A percentile compares a stretch with the other conserved stretches of the same genome.
Evolutionary conservation across 352 stramenopile species (phyloP).

Genomic region (Phytophthora ramorum): DNA sequence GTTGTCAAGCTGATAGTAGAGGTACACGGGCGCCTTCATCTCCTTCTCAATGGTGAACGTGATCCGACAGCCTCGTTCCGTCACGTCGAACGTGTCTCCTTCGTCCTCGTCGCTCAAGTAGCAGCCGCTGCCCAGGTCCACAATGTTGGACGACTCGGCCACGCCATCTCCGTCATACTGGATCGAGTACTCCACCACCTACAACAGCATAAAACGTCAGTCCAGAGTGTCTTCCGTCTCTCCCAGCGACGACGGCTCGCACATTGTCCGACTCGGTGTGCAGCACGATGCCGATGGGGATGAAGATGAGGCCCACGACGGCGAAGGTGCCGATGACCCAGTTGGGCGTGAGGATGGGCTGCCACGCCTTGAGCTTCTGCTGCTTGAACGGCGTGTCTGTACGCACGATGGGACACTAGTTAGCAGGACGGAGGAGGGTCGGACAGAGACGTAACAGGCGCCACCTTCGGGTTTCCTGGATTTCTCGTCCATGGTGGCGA

Average conservation of each 20-base stretch:
- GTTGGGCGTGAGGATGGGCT: constrained; percentile 96
- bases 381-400: constrained; percentile 90
- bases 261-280: constrained; percentile 89
- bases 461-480: constrained; percentile 86
- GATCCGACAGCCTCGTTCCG: constrained; percentile 73
- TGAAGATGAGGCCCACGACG: constrained; percentile 94
- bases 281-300: constrained; percentile 93
- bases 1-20: constrained; percentile 99
- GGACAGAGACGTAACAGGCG: too few species aligned
- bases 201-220: constrained; percentile 4
- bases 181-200: constrained; percentile 92
- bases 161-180: constrained; percentile 87
- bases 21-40: constrained; percentile 96
- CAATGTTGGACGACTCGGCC: constrained; percentile 64
- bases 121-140: constrained; percentile 64
- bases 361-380: constrained; percentile 94
- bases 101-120: constrained; percentile 64
- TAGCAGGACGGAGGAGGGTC: too few species aligned
- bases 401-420: neutral
- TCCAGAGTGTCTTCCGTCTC: too few species aligned
- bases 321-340: constrained; percentile 96
- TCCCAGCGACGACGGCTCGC: constrained; percentile 2
- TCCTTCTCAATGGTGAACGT: constrained; percentile 91
- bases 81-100: constrained; percentile 72
- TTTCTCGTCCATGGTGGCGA: constrained; percentile 80